Percentiles rank a stretch among this genome's conserved stretches.
Conservation (phyloP, 1,139 yeast genomes). For the Candida sojae region DNA sequence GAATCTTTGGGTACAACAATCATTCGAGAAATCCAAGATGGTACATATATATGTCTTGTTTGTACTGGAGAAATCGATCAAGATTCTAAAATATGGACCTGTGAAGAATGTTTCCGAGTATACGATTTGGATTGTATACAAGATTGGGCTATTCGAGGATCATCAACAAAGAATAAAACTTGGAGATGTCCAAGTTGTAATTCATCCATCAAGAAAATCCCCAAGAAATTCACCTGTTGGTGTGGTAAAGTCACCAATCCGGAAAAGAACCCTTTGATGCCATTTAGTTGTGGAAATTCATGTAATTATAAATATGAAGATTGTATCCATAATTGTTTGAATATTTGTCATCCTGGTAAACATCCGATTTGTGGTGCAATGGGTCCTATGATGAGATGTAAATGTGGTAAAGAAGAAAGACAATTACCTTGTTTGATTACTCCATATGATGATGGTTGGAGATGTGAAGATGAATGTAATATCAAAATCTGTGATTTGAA, state of each 20-base stretch:
- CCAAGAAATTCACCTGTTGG: slow-evolving; percentile 80
- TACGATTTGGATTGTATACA: slow-evolving; percentile 79
- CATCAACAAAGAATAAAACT: slow-evolving; percentile 56
- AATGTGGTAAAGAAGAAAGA: slow-evolving; percentile 68
- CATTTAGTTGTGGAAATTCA: slow-evolving; percentile 89
- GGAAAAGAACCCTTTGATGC: slow-evolving; percentile 55
- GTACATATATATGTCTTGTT: slow-evolving; percentile 74
- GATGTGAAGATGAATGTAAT: slow-evolving; percentile 63
- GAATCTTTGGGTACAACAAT: slow-evolving; percentile 43
- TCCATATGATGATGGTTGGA: slow-evolving; percentile 68
- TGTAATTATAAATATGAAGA: slow-evolving; percentile 58
- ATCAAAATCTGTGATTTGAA: slow-evolving; percentile 64
- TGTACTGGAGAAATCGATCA: slow-evolving; percentile 81
- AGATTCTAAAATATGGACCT: slow-evolving; percentile 72
- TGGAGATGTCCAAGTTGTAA: slow-evolving; percentile 96
- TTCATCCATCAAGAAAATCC: slow-evolving; percentile 51
- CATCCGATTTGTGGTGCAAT: slow-evolving; percentile 81
- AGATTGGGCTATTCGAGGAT: slow-evolving; percentile 81
- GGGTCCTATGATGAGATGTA: slow-evolving; percentile 69
- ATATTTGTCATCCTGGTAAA: slow-evolving; percentile 87
- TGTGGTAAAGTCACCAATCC: slow-evolving; percentile 82
- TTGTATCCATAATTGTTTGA: slow-evolving; percentile 77
- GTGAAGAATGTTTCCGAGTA: slow-evolving; percentile 70
- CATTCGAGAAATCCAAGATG: slow-evolving; percentile 59
- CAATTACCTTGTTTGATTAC: slow-evolving; percentile 77